phyloP scores from a whole-genome alignment of 176 grass and related monocot genomes.

The Coix lacrymajobi region DNA sequence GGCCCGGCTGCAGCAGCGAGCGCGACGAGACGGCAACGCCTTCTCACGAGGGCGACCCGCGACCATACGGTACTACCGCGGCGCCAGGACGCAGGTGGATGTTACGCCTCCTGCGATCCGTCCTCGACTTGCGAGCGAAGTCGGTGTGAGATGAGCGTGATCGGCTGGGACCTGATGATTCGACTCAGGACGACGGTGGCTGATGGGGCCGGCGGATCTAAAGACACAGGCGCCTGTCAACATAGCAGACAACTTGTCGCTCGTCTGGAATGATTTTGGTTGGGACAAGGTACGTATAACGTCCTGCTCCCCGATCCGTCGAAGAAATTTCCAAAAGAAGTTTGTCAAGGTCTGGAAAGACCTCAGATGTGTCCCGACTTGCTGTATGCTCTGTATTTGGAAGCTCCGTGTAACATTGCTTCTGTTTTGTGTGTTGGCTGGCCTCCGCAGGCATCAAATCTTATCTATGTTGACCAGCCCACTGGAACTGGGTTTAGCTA shows the following conservation, averaged over 20 bases:
- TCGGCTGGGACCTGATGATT: no score
- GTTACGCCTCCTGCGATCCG: no score
- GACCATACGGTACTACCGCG: no score
- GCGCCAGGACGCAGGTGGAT: no score
- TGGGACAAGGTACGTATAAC: conserved; percentile 71
- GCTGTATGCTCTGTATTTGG: neutral
- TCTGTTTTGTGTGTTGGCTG: neutral
- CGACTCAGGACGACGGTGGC: no score
- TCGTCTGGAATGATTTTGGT: conserved; percentile 80
- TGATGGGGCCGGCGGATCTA: no score
- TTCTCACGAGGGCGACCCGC: no score
- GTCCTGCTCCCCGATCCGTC: neutral
- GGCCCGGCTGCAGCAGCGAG: conserved; percentile 91
- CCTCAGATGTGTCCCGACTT: neutral
- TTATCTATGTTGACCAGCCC: conserved; percentile 88
- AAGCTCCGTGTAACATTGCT: neutral
- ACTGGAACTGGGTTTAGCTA: conserved; percentile 96
- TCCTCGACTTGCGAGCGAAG: no score
- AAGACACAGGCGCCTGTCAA: no score
- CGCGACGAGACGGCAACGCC: no score
- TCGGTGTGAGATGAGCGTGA: no score
- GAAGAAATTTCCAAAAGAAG: neutral
- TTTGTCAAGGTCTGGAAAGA: neutral
- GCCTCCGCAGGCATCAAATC: conserved; percentile 64
- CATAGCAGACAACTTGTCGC: conserved; percentile 61